Evolutionary conservation across 352 stramenopile genomes (phyloP).

Genomic region (Phytophthora fragariae): DNA sequence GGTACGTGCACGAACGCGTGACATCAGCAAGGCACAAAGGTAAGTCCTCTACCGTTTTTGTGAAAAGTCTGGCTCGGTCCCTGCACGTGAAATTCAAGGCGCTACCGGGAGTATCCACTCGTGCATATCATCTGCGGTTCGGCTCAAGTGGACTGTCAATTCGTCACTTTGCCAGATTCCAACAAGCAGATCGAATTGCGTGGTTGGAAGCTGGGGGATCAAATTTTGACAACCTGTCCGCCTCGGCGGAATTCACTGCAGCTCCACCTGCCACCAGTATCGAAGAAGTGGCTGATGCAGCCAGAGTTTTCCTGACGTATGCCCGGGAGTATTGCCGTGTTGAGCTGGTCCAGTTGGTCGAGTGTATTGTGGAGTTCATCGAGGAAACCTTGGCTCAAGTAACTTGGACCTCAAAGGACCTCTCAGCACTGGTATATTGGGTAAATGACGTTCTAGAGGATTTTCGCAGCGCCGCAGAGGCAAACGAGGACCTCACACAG

Average conservation of each 20-base stretch:
- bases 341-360: neutral
- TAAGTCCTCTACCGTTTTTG: too few relatives aligned
- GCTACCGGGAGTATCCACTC: conserved; percentile 3
- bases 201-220: neutral
- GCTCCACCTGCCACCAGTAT: neutral
- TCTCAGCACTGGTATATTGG: conserved; percentile 1
- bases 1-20: too few relatives aligned
- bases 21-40: too few relatives aligned
- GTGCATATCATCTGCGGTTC: neutral
- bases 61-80: conserved; percentile 19
- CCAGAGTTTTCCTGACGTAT: neutral
- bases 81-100: conserved; percentile 8
- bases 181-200: neutral
- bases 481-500: too few relatives aligned
- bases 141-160: conserved; percentile 5
- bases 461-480: too few relatives aligned
- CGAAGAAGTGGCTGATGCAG: conserved; percentile 3
- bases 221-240: neutral
- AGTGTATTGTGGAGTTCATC: conserved; percentile 14
- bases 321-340: conserved; percentile 6
- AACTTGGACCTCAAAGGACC: neutral
- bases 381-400: conserved; percentile 8
- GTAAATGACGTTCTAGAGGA: too few relatives aligned
- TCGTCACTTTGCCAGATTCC: neutral
- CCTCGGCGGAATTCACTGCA: conserved; percentile 8